Evolutionary conservation across 2,329 filamentous ascomycete genomes (phyloP), one percentile per base, ranked within the genome.

Genomic region (Lasiodiplodia citricola): DNA sequence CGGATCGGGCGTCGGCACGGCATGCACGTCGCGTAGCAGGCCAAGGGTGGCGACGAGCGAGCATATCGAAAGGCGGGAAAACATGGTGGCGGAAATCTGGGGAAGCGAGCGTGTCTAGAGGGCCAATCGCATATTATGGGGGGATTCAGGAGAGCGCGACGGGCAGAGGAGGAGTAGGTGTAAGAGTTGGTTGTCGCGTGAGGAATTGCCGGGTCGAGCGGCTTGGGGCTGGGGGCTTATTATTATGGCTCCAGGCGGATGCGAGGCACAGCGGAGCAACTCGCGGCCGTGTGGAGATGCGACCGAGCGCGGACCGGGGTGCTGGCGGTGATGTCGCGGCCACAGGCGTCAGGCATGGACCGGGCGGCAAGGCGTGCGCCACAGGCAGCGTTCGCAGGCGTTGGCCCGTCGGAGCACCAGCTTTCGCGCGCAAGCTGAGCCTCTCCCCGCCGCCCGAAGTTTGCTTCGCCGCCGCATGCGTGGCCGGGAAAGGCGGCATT

Each of bases 401-500:
- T n/a, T 14, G n/a, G 35, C 52, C 25, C 14, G 52, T 16, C 18
- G 54, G 23, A 23, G 16, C 13, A 16, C 18, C 38, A 16, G 41
- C 13, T 11, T 21, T 18, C 11, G 57, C 16, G 6, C 56, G 23
- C 11, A 31, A 5, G 6, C 11, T 41, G 23, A 21, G n/a, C n/a
- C 37, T 60, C n/a, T 60, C 21, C 56, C 41, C 13, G 23, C 37
- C 56, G 37, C 56, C 57, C 47, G 21, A 16, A 35, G 31, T 8
- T 35, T 35, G 31, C 31, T 10, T 35, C 31, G 31, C 31, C 31
- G 31, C 31, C 31, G 31, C 7, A 35, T 35, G 31, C 31, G 31
- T 90, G 13, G 91, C 97, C 72, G 77, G 81, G 2, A 80, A 84
- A 54, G 84, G 88, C 4, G 58, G 58, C 58, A 63, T 37, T 35